Evolutionary conservation across 2,329 filamentous ascomycete species (phyloP), one percentile per base, ranked within the genome.

Genomic region (Sporothrix brasiliensis): DNA sequence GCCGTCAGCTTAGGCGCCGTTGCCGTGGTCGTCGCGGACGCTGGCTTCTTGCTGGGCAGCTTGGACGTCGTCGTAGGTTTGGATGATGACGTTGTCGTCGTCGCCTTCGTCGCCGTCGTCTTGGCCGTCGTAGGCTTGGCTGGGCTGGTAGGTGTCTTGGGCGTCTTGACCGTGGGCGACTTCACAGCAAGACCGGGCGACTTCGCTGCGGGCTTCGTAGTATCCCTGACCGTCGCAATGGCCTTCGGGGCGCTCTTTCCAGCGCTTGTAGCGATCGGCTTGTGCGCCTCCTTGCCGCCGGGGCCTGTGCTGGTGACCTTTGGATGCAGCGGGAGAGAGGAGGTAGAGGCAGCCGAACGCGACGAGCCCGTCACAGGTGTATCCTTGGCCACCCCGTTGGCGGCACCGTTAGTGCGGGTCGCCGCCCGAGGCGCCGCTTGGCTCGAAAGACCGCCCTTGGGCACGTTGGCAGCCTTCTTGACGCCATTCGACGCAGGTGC

Each of bases 101-200:
- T 72, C 13, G 24, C 16, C 27, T 27, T 56, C 3, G 56, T 41
- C 11, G 19, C 21, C 34, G 56, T 4, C 10, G 56, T n/a, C n/a
- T 60, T 60, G 56, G 56, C 13, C n/a, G 74, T 67, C 44, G 76
- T 68, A 50, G 75, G 72, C 69, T 78, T 79, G 7, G 76, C 69
- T 7, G 79, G 77, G 70, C 75, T 82, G 34, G 78, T 81, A 3
- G 80, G 79, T 2, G 79, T 79, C 73, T 80, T 84, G 44, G 56
- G 79, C 1, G 79, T 79, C 73, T 80, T 84, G 44, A 58, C 30
- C 2, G 78, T 73, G 7, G 56, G 34, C 16, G 56, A 41, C 30
- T 60, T 60, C 19, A 41, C 21, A 1, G 78, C 73, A 7, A 75
- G 72, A 1, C 77, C 76, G 0, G 82, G 79, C 0, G 81, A 81